Base-by-base conservation (phyloP, 2,329 filamentous ascomycete genomes). In the Pseudonectria buxi region DNA sequence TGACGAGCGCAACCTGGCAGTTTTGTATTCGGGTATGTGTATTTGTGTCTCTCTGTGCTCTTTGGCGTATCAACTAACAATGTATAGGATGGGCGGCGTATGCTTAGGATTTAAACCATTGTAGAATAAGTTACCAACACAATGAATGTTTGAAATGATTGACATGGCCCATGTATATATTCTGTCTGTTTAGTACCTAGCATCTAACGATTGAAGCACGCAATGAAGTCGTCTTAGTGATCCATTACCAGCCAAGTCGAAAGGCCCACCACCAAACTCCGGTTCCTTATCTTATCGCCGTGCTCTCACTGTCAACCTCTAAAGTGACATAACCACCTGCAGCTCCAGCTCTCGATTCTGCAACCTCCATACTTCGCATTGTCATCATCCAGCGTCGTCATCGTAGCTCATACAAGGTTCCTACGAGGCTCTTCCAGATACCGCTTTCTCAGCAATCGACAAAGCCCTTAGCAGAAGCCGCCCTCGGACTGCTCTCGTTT, bases 1-100 rank as follows among this genome's bases (percentile, higher is more conserved):
- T 2, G 92, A 98, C 61, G 89, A 95, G 65, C 76, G 77, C 47
- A 95, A 98, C 56, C 59, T 99, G 53, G 90, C 92, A 3, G 81
- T 95, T 28, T 64, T 99, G 50, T 99, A 90, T 66, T 83, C 81
- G 52, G 83, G 81, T 80, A 65, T 55, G 75, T 49, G 27, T n/a
- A 14, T 24, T 14, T 12, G 10, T 22, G 5, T 22, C 9, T 22
- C 18, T 22, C 18, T 22, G 18, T 5, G 18, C 18, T 9, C 5
- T 22, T 22, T 22, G 5, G 24, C 7, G 10, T 14, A 33, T 16
- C 13, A 30, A 29, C 54, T 61, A 41, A 61, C 36, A 24, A 27
- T 14, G 4, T 24, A 16, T 35, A 67, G 66, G 66, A 24, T 69
- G 66, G 66, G 66, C 65, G 32, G 66, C 66, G 15, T 68, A 69